Percentiles rank a stretch among this genome's conserved stretches.
phyloP scores from a whole-genome alignment of 78 protist genomes.

The Tieghemostelium lacteum region DNA sequence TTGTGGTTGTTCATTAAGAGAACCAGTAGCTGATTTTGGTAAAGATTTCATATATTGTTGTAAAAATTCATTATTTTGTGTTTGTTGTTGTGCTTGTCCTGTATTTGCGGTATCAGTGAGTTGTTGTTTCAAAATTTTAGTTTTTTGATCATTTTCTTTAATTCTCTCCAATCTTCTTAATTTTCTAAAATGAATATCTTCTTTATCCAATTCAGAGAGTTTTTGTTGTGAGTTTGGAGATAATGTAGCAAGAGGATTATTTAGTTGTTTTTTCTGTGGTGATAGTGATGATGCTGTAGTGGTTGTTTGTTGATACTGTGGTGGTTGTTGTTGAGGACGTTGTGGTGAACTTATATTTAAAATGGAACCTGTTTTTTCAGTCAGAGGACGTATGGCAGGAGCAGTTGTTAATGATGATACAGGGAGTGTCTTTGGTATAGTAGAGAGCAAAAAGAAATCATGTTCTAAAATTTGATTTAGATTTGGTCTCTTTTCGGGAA shows the following conservation, averaged over 20 bases:
- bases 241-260: not conserved
- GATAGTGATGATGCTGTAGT: not conserved
- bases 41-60: not conserved
- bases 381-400: constrained; percentile 6
- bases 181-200: constrained; percentile 69
- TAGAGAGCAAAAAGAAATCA: constrained; percentile 37
- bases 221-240: constrained; percentile 77
- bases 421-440: constrained; percentile 55
- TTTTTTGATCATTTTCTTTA: constrained; percentile 67
- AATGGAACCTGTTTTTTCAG: not conserved
- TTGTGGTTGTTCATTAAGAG: constrained; percentile 6
- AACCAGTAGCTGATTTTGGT: constrained; percentile 12
- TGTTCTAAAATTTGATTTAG: constrained; percentile 62
- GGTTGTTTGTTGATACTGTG: constrained; percentile 1
- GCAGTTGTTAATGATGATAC: constrained; percentile 19
- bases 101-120: not conserved
- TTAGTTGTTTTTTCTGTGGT: not conserved
- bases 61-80: not conserved
- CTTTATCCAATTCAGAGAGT: constrained; percentile 34
- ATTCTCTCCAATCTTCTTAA: constrained; percentile 71
- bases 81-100: not conserved
- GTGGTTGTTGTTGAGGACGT: not conserved
- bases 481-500: constrained; percentile 86
- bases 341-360: not conserved
- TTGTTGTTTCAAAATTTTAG: constrained; percentile 60